Conservation (phyloP, 208 protist genomes). For the Leishmania braziliensis region DNA sequence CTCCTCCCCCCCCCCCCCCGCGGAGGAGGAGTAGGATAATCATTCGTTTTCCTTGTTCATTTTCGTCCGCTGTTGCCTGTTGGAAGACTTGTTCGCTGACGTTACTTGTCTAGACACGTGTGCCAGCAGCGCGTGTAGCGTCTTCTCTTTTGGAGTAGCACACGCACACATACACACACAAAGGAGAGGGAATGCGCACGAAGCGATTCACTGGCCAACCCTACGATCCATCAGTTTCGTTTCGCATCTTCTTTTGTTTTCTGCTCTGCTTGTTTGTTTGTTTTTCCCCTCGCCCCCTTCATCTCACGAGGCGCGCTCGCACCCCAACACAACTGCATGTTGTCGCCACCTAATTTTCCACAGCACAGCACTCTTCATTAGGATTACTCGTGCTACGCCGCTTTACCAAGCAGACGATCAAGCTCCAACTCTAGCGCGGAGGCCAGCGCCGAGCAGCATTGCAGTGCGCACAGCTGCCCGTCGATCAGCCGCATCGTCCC, state of each 20-base stretch:
- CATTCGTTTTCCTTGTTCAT: neutral
- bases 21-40: no score
- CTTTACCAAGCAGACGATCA: conserved; percentile 56
- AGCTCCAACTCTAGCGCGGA: conserved; percentile 65
- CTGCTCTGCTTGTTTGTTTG: neutral
- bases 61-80: neutral
- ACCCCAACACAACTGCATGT: neutral
- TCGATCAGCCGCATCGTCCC: conserved; percentile 59
- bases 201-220: neutral
- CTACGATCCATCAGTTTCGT: neutral
- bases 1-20: neutral
- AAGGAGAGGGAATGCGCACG: neutral
- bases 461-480: conserved; percentile 64
- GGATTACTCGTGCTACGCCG: neutral
- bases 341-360: neutral
- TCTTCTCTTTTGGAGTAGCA: neutral
- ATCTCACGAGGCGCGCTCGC: neutral
- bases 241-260: neutral
- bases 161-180: neutral
- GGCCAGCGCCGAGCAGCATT: conserved; percentile 48
- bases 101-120: neutral
- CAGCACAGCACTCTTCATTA: neutral
- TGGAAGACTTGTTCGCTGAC: neutral
- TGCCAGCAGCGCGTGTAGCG: neutral
- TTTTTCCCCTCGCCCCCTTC: neutral